These are phyloP conservation scores for Gossypium australe DNA, from an alignment of 345 rosid species.

Conservation along the genomic window DNA sequence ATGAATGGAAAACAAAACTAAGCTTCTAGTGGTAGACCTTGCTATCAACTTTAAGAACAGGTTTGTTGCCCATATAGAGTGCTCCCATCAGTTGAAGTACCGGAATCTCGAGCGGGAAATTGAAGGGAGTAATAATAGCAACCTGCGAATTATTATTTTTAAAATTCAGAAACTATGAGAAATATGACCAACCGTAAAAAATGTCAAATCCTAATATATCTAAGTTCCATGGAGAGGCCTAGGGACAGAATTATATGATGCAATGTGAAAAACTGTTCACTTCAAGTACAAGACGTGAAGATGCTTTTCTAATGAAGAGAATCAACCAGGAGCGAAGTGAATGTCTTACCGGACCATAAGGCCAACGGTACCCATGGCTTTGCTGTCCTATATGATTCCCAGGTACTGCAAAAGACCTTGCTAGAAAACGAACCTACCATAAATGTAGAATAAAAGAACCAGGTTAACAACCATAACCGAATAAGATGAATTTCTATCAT, in stretches of 20 bases:
- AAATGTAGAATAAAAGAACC: not conserved
- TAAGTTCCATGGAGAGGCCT: not conserved
- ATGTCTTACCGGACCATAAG: slow-evolving; percentile 88
- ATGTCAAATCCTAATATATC: slow-evolving; percentile 6
- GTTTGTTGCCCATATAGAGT: slow-evolving; percentile 96
- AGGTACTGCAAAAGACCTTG: slow-evolving; percentile 86
- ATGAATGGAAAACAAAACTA: not conserved
- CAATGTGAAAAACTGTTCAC: not conserved
- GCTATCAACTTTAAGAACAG: slow-evolving; percentile 89
- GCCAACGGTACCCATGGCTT: slow-evolving; percentile 97
- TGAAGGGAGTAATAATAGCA: slow-evolving; percentile 91
- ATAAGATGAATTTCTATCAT: not conserved
- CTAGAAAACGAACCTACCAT: slow-evolving; percentile 82
- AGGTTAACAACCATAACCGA: slow-evolving; percentile 1
- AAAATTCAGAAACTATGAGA: not conserved
- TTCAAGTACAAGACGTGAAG: not conserved
- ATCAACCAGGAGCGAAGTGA: slow-evolving; percentile 6
- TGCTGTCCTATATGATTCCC: slow-evolving; percentile 98
- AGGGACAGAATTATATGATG: not conserved
- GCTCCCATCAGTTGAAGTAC: slow-evolving; percentile 98
- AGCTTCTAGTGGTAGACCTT: slow-evolving; percentile 45
- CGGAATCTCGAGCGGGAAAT: slow-evolving; percentile 96
- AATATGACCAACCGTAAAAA: not conserved
- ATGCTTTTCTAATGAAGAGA: not conserved
- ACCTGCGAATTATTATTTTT: slow-evolving; percentile 44